phyloP scores from a whole-genome alignment of 2,329 filamentous ascomycete species.

The Dryadomyces quercus-mongolicae region DNA sequence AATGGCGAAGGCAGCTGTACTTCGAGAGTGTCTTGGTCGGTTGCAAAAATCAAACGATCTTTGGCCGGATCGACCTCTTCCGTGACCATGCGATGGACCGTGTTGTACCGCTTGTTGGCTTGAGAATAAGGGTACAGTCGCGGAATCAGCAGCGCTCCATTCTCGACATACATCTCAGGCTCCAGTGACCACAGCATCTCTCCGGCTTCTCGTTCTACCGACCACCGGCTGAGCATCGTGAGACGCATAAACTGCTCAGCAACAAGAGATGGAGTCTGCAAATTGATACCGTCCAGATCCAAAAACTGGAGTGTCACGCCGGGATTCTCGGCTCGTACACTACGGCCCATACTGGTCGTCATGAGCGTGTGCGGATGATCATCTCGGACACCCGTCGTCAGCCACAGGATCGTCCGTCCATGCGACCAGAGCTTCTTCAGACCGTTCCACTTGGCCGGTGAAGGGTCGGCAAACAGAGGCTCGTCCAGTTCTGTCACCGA shows the following conservation, averaged over 20 bases:
- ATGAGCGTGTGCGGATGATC: slow-evolving; percentile 13
- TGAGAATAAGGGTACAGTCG: slow-evolving; percentile 11
- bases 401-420: slow-evolving; percentile 14
- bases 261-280: background rate
- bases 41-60: too few relatives aligned
- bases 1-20: background rate
- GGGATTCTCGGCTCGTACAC: slow-evolving; percentile 11
- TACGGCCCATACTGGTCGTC: slow-evolving; percentile 13
- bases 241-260: slow-evolving; percentile 11
- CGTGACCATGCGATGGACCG: slow-evolving; percentile 9
- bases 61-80: background rate
- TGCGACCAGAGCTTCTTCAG: background rate
- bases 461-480: slow-evolving; percentile 14
- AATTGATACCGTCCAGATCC: slow-evolving; percentile 9
- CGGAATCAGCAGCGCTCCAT: slow-evolving; percentile 17
- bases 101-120: slow-evolving; percentile 12
- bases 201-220: background rate
- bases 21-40: background rate
- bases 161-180: slow-evolving; percentile 15
- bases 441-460: slow-evolving; percentile 1
- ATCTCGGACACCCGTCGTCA: slow-evolving; percentile 10
- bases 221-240: background rate
- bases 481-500: slow-evolving; percentile 16
- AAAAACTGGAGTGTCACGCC: slow-evolving; percentile 14
- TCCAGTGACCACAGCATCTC: slow-evolving; percentile 9